Percentiles rank a stretch among this genome's conserved stretches.
Evolutionary conservation across 176 grass and related monocot genomes (phyloP).

Genomic region (Eleusine coracana): DNA sequence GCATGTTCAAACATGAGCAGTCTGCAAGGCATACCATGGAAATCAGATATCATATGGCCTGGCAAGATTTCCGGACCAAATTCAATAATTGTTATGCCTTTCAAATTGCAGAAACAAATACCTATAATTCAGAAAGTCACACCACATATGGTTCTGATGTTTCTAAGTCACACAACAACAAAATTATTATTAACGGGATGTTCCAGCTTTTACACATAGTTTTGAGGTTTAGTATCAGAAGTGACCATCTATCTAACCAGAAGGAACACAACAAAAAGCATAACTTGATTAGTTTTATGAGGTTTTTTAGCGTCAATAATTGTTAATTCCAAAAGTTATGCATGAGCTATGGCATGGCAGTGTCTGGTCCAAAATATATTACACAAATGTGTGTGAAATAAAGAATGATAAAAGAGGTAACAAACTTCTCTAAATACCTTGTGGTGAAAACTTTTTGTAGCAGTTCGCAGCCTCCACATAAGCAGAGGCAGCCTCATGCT

Average conservation of each 20-base stretch:
- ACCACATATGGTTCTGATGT: no score
- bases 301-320: not conserved
- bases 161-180: no score
- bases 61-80: no score
- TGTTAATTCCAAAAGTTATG: not conserved
- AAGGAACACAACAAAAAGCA: constrained; percentile 11
- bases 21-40: no score
- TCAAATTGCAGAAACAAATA: no score
- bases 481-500: constrained; percentile 78
- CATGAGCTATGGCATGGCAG: not conserved
- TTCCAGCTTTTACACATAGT: no score
- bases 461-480: constrained; percentile 79
- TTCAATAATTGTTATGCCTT: no score
- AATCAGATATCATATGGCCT: no score
- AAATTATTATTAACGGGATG: no score
- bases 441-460: constrained; percentile 80
- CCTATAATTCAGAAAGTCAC: no score
- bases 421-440: constrained; percentile 31
- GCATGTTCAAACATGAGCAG: no score
- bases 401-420: not conserved
- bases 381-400: not conserved
- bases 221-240: no score
- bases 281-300: not conserved
- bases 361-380: not conserved
- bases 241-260: not conserved